These are phyloP conservation scores for Corymbia calophylla DNA, from an alignment of 441 rosid genomes.

Conservation along the genomic window DNA sequence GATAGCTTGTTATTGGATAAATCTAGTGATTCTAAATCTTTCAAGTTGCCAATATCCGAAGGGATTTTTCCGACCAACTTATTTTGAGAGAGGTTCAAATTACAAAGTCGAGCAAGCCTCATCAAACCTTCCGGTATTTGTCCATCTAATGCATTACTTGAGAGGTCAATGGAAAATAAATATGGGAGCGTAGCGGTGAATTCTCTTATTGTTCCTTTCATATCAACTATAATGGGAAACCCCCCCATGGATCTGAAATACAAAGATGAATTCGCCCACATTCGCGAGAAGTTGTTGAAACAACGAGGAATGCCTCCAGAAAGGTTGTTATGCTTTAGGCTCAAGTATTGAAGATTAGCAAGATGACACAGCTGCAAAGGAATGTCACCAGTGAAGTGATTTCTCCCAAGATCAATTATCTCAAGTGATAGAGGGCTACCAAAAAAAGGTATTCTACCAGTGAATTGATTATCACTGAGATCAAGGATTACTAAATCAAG, in stretches of 20 bases:
- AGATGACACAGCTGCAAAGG: background rate
- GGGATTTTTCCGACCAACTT: background rate
- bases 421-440: background rate
- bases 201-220: background rate
- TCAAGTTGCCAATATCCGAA: background rate
- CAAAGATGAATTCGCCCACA: background rate
- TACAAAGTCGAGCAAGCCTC: background rate
- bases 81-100: background rate
- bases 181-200: background rate
- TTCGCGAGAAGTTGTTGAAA: background rate
- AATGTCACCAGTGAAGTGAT: background rate
- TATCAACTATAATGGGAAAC: background rate
- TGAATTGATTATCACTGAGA: background rate
- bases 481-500: background rate
- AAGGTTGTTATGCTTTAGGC: background rate
- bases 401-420: background rate
- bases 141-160: rapidly evolving
- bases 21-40: background rate
- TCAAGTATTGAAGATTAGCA: background rate
- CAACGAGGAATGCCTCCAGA: background rate
- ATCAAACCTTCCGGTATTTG: background rate
- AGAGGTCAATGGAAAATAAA: background rate
- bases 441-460: background rate
- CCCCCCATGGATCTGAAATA: background rate
- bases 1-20: background rate